Base-by-base conservation (phyloP, 345 rosid genomes). In the Murraya koenigii region DNA sequence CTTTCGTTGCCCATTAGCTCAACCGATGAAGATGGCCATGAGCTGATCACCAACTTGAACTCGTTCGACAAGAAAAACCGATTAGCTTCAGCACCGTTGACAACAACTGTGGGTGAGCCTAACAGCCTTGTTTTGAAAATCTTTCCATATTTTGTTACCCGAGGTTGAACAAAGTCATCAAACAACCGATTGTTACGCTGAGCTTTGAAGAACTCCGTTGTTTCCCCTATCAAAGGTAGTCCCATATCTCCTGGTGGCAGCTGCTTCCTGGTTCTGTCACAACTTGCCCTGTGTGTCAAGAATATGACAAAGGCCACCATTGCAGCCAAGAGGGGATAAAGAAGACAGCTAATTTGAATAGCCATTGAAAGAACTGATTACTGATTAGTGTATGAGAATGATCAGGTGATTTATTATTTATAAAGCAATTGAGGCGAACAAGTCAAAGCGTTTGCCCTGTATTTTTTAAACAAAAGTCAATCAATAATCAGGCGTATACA, bases 1-100 rank as follows among this genome's bases (percentile, higher is more conserved):
- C 89, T 85, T 56, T 87, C 85, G 74, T 71, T 85, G 6, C 95
- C 95, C 93, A 89, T 92, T 54, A 91, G 87, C 78, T 89, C 87
- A 79, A 92, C 90, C 23, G 95, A 88, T 0, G 93, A 79, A 7
- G 88, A 82, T 58, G 97, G 97, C 97, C 97, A 92, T 10, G 97
- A 88, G 83, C 97, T 92, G 58, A 89, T 67, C 78, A 92, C 95
- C 68, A 90, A 70, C 86, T 82, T 92, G 82, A 90, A 92, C 85
- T 92, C 95, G 23, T 83, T 92, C 0, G 95, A 87, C 32, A 92
- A n/a, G 75, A 90, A 83, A 58, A 92, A 75, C 69, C 82, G 83
- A 70, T 90, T 92, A 2, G 93, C 97, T 80, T 89, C 90, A 30
- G 90, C 87, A 66, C 94, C 93, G 55, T 85, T 90, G 10, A 92